Percentiles rank a stretch among this genome's conserved stretches.
These are phyloP conservation scores for Clavulina sp. DNA, from an alignment of 768 basidiomycete species.

Conservation along the genomic window DNA sequence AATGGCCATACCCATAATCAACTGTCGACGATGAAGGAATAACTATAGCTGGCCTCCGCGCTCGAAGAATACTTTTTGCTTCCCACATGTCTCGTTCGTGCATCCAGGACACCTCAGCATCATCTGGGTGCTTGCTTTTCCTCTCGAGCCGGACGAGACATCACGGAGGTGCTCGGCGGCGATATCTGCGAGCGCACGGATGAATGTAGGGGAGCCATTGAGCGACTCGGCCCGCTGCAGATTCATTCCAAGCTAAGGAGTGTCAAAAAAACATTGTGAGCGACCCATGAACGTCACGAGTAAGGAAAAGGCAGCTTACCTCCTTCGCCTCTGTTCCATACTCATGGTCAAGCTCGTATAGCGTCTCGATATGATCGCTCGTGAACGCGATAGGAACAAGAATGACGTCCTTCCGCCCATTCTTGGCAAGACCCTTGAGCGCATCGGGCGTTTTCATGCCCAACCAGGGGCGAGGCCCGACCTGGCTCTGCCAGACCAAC, in stretches of 20 bases:
- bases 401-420: constrained; percentile 30
- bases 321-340: constrained; percentile 80
- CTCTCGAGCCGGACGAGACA: constrained; percentile 33
- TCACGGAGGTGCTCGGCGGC: constrained; percentile 60
- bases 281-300: background rate
- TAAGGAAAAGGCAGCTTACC: constrained; percentile 30
- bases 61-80: constrained; percentile 81
- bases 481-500: constrained; percentile 94
- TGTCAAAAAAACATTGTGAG: background rate
- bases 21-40: no score
- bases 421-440: constrained; percentile 39
- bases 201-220: constrained; percentile 91
- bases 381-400: constrained; percentile 96
- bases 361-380: constrained; percentile 96
- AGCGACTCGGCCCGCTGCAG: constrained; percentile 77
- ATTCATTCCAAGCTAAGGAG: constrained; percentile 68
- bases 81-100: constrained; percentile 69
- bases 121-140: constrained; percentile 62
- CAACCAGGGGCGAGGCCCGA: constrained; percentile 96
- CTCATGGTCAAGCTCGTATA: constrained; percentile 91
- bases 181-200: constrained; percentile 87
- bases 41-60: constrained; percentile 37
- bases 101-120: constrained; percentile 86
- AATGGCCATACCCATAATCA: no score
- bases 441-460: constrained; percentile 90